Evolutionary conservation across 768 basidiomycete species (phyloP).

Genomic region (Pleurotus djamor): DNA sequence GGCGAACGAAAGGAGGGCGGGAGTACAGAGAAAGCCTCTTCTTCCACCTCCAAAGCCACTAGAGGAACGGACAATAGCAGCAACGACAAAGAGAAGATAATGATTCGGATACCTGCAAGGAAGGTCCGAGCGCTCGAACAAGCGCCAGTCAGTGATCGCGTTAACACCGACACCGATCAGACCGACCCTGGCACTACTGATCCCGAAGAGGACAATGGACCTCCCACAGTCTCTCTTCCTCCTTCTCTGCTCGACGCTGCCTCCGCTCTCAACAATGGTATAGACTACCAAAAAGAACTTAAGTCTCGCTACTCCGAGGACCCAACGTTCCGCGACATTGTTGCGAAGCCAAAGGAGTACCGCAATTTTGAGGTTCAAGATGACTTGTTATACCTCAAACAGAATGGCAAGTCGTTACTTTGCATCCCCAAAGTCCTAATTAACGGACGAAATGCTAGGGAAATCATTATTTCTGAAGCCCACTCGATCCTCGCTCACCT

Average conservation of each 20-base stretch:
- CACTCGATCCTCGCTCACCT: slow-evolving; percentile 25
- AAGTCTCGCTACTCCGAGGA: slow-evolving; percentile 14
- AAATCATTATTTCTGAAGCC: slow-evolving; percentile 23
- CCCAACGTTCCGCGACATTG: slow-evolving; percentile 14
- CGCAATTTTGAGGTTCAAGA: slow-evolving; percentile 16
- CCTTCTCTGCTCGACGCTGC: not conserved
- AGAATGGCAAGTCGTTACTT: slow-evolving; percentile 5
- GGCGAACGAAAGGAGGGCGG: slow-evolving; percentile 11
- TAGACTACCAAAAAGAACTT: slow-evolving; percentile 11
- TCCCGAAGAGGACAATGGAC: too few species aligned
- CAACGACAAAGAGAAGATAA: too few species aligned
- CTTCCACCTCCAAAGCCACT: too few species aligned
- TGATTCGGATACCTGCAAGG: too few species aligned
- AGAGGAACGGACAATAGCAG: too few species aligned
- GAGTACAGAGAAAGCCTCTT: too few species aligned
- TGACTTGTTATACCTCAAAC: slow-evolving; percentile 13
- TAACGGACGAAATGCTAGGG: slow-evolving; percentile 13
- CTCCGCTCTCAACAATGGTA: not conserved
- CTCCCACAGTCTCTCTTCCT: too few species aligned
- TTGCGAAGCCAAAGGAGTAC: too few species aligned
- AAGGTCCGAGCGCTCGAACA: too few species aligned
- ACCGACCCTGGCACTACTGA: too few species aligned
- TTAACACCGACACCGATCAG: too few species aligned
- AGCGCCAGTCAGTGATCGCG: too few species aligned
- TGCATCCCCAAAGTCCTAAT: slow-evolving; percentile 15